phyloP scores from a whole-genome alignment of 495 filamentous ascomycete genomes.

The Chaetomidium leptoderma region DNA sequence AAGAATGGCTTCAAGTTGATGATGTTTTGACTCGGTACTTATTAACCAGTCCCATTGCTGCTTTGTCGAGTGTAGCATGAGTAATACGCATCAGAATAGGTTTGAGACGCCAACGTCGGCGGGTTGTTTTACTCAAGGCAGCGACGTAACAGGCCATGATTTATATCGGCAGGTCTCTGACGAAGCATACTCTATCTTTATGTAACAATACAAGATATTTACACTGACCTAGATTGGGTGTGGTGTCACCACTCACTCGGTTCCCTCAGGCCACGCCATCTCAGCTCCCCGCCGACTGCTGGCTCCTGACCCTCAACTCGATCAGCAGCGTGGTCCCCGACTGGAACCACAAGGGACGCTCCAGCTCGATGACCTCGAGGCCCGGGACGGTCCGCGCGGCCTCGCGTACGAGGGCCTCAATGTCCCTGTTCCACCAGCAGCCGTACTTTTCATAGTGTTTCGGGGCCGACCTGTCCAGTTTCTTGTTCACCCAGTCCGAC shows the following conservation, averaged over 20 bases:
- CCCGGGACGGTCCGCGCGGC: constrained; percentile 59
- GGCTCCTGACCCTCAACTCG: constrained; percentile 39
- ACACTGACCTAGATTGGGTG: no score
- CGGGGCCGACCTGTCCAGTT: constrained; percentile 72
- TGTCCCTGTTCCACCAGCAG: constrained; percentile 97
- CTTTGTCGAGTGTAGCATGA: no score
- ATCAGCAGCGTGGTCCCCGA: constrained; percentile 59
- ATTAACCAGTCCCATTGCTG: neutral
- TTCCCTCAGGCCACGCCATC: no score
- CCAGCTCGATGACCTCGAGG: constrained; percentile 67
- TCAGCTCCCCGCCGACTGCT: neutral
- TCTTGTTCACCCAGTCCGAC: constrained; percentile 70
- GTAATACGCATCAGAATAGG: no score
- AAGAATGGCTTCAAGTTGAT: neutral
- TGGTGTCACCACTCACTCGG: no score
- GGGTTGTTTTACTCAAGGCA: no score
- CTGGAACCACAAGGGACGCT: constrained; percentile 60
- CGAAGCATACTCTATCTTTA: no score
- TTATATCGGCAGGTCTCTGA: no score
- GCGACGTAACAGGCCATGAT: no score
- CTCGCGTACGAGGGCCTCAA: constrained; percentile 63
- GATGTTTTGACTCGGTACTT: neutral
- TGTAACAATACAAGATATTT: no score
- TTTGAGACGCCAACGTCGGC: no score
- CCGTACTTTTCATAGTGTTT: constrained; percentile 79